Evolutionary conservation across 2,329 filamentous ascomycete genomes (phyloP).

Genomic region (Neonectria coccinea): DNA sequence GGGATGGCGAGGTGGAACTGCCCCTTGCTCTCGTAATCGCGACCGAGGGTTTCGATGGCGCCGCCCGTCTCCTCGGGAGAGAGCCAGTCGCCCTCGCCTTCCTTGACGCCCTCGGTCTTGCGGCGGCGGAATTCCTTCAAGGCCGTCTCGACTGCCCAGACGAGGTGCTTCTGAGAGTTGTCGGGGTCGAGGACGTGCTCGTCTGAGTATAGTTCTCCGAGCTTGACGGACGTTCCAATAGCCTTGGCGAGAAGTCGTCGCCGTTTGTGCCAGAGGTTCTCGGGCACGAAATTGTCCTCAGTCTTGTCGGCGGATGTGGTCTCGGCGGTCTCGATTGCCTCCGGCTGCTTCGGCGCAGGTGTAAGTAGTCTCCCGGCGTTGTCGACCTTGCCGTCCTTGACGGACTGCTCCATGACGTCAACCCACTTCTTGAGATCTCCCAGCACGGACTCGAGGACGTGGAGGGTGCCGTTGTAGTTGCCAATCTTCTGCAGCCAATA

Average conservation of each 20-base stretch:
- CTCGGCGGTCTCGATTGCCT: constrained; percentile 13
- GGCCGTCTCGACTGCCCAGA: constrained; percentile 85
- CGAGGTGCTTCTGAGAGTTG: constrained; percentile 76
- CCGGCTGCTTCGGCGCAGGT: constrained; percentile 27
- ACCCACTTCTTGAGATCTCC: constrained; percentile 75
- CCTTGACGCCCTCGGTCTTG: constrained; percentile 73
- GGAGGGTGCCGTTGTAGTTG: constrained; percentile 76
- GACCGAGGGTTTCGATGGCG: constrained; percentile 79
- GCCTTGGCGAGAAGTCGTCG: constrained; percentile 78
- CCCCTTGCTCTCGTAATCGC: constrained; percentile 78
- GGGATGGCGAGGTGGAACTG: constrained; percentile 86
- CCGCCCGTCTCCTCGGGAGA: constrained; percentile 78
- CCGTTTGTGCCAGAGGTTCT: constrained; percentile 68
- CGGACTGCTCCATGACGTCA: constrained; percentile 63
- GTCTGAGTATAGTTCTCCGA: constrained; percentile 84
- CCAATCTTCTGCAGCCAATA: constrained; percentile 82
- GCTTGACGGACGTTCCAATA: constrained; percentile 82
- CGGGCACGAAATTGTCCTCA: constrained; percentile 48
- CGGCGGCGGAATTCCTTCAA: constrained; percentile 80
- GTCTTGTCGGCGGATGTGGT: constrained; percentile 36
- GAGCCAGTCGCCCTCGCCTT: constrained; percentile 79
- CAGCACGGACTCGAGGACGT: constrained; percentile 82
- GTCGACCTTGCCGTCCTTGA: constrained; percentile 60
- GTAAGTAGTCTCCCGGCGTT: constrained; percentile 51
- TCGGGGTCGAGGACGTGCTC: constrained; percentile 80